Conservation (phyloP, 768 basidiomycete genomes). For the Termitomyces sp. region DNA sequence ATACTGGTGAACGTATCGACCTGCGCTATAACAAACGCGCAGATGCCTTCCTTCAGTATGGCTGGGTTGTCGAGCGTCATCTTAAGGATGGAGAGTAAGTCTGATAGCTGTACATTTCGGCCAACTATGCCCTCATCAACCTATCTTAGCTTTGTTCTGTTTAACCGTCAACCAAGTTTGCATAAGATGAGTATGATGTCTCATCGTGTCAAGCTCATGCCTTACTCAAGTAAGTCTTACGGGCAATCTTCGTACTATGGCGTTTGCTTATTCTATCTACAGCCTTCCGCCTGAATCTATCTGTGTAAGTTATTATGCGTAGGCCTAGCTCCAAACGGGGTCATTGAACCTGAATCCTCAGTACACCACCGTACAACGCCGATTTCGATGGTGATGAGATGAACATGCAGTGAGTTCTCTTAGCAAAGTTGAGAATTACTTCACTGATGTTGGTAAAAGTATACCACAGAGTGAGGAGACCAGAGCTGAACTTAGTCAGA, state of each 20-base stretch:
- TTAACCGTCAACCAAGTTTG: slow-evolving; percentile 96
- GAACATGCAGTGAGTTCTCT: slow-evolving; percentile 94
- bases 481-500: slow-evolving; percentile 94
- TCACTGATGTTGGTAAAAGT: slow-evolving; percentile 33
- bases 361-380: slow-evolving; percentile 97
- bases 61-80: slow-evolving; percentile 98
- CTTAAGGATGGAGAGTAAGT: slow-evolving; percentile 97
- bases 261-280: slow-evolving; percentile 5
- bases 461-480: slow-evolving; percentile 99
- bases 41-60: slow-evolving; percentile 93
- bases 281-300: slow-evolving; percentile 98
- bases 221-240: slow-evolving; percentile 81
- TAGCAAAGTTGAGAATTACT: background rate
- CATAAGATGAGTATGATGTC: slow-evolving; percentile 99
- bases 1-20: slow-evolving; percentile 96
- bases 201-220: slow-evolving; percentile 95
- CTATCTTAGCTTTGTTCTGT: slow-evolving; percentile 69
- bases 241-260: background rate
- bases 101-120: background rate
- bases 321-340: slow-evolving; percentile 13
- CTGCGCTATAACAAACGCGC: slow-evolving; percentile 93
- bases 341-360: slow-evolving; percentile 28
- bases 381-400: slow-evolving; percentile 99
- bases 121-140: background rate
- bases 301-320: slow-evolving; percentile 64